Base-by-base conservation (phyloP, 2,329 filamentous ascomycete genomes). In the Cladosporium velox region DNA sequence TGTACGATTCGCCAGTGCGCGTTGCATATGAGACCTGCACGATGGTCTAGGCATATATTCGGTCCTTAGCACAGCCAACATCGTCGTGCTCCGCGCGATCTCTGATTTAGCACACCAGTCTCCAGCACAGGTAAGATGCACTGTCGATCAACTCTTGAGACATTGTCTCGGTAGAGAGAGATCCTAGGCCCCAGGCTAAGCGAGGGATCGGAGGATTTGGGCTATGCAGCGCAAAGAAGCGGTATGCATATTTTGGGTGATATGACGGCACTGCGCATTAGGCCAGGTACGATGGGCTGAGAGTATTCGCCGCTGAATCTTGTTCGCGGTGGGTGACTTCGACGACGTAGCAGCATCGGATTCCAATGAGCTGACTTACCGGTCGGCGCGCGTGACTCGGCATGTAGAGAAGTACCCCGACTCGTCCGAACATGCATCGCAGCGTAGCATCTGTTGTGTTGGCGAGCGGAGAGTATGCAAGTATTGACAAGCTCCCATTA, bases 141-240 rank as follows among this genome's bases (percentile, higher is more conserved):
- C n/a, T 64, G 60, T 52, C 51, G 60, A 64, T 64, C 60, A 28
- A n/a, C 11, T 14, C 35, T 47, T 44, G 35, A 64, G 60, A 64
- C 60, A 64, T 30, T 64, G 60, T 64, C 60, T 64, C 60, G 60
- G 60, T 55, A 64, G n/a, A 59, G 57, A 44, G 21, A 21, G 28
- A 24, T 59, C 21, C 57, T 59, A 59, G 57, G 24, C 57, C 57
- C 57, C 35, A 58, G 12, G 57, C 57, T 21, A 59, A 59, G 35
- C 57, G 24, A 30, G 30, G 24, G 18, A 30, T 55, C 52, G 34
- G 57, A 59, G 57, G 30, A 58, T 54, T 32, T 54, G 51, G 28
- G 51, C 51, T 32, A 26, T 54, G 15, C 51, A 38, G 54, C 34
- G 54, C 54, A 35, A 32, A 21, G 5, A 38, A 58, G 21, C 30